Conservation (phyloP, 352 stramenopile genomes). For the Phytophthora fragariae region DNA sequence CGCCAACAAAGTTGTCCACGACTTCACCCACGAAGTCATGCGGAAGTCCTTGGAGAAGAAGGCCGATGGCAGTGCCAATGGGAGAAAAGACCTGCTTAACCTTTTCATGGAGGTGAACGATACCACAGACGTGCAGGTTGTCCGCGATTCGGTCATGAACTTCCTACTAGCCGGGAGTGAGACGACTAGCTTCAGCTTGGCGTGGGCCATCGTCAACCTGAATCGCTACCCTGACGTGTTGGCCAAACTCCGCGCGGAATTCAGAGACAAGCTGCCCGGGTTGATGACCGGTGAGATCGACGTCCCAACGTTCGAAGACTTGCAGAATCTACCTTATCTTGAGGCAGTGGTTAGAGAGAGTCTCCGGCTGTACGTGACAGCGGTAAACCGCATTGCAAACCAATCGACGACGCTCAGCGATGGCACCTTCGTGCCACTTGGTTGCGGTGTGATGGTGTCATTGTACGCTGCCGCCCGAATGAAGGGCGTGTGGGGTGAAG, state of each 20-base stretch:
- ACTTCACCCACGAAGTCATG: constrained; percentile 13
- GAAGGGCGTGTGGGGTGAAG: constrained; percentile 47
- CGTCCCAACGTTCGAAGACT: constrained; percentile 43
- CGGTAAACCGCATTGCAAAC: constrained; percentile 35
- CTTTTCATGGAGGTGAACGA: constrained; percentile 18
- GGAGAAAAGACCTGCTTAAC: constrained; percentile 16
- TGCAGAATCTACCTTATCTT: constrained; percentile 60
- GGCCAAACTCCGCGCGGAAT: constrained; percentile 41
- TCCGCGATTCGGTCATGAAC: constrained; percentile 2
- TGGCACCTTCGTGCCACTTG: constrained; percentile 49
- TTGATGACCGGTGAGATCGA: constrained; percentile 28
- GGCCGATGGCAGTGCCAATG: background rate
- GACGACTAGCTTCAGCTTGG: constrained; percentile 35
- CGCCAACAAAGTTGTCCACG: constrained; percentile 35
- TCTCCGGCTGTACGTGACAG: constrained; percentile 56
- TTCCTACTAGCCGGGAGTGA: background rate
- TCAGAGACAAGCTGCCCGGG: constrained; percentile 27
- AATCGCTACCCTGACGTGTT: constrained; percentile 45
- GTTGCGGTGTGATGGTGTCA: constrained; percentile 44
- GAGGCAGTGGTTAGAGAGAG: constrained; percentile 61
- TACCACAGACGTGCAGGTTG: background rate
- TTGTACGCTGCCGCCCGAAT: constrained; percentile 50
- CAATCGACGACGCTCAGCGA: constrained; percentile 57
- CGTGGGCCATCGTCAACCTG: constrained; percentile 61
- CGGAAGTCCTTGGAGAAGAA: constrained; percentile 16